Evolutionary conservation across 2,329 filamentous ascomycete genomes (phyloP).

Genomic region (Fusarium lateritium): DNA sequence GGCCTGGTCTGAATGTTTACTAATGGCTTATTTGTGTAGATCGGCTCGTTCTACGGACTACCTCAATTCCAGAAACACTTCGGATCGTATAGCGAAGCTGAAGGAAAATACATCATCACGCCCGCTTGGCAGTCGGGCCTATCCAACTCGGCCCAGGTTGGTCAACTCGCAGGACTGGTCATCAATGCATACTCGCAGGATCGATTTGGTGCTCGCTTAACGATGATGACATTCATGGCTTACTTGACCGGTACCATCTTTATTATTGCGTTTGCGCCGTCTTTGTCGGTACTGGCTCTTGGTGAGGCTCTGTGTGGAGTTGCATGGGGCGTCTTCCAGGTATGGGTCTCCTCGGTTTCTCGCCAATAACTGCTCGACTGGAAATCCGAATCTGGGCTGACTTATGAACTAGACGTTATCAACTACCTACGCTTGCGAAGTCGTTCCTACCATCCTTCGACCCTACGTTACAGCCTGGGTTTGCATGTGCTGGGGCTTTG

Average conservation of each 20-base stretch:
- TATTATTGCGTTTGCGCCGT: constrained; percentile 52
- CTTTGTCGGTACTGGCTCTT: constrained; percentile 54
- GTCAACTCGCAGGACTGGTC: constrained; percentile 61
- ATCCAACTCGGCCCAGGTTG: constrained; percentile 59
- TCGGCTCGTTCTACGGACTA: constrained; percentile 33
- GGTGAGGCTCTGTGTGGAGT: constrained; percentile 55
- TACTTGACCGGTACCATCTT: constrained; percentile 21
- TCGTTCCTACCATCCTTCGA: constrained; percentile 54
- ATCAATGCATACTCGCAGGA: constrained; percentile 60
- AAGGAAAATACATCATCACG: constrained; percentile 55
- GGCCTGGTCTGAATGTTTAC: no score
- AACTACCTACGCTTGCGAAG: constrained; percentile 61
- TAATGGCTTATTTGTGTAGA: constrained; percentile 3
- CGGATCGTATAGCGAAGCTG: constrained; percentile 4
- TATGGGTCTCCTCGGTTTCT: background rate
- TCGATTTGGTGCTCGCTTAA: constrained; percentile 49
- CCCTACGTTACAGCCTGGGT: constrained; percentile 59
- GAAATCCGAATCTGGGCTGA: no score
- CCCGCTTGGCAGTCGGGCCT: constrained; percentile 64
- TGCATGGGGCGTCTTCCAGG: constrained; percentile 53
- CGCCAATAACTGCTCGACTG: no score
- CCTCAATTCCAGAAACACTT: constrained; percentile 36
- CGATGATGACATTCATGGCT: constrained; percentile 42
- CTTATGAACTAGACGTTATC: constrained; percentile 53
- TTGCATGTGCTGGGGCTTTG: constrained; percentile 61